Evolutionary conservation across 2,329 filamentous ascomycete species (phyloP), one percentile per base, ranked within the genome.

Genomic region (Phaeoacremonium minimum): DNA sequence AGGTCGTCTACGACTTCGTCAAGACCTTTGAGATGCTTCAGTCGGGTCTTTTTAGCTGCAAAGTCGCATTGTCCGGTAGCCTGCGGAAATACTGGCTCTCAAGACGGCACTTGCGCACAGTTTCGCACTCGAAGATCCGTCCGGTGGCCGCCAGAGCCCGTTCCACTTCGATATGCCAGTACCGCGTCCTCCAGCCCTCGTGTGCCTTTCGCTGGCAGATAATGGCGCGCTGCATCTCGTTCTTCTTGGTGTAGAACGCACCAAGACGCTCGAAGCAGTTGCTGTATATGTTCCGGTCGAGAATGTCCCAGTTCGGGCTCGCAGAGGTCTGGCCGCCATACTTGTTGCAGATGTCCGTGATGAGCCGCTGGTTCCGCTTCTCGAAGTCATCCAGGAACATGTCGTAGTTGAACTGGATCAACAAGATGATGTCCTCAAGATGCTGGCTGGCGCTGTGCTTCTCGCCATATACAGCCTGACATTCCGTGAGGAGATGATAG

Each of bases 111-210:
- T 41, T 35, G 32, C 37, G 29, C 18, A 46, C 31, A 13, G 42
- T 35, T 30, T 44, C 38, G 12, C 38, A 38, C 32, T 44, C 41
- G n/a, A 41, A 38, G 15, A 32, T 26, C 28, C 41, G 33, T 6
- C 43, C 40, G 5, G 35, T 30, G 8, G 22, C 20, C n/a, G 38
- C 32, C 4, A 45, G 38, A 7, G 19, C 17, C 17, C 18, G 12
- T 26, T 44, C 41, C 14, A 37, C 38, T 30, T 46, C 41, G 4
- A 41, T 30, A n/a, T 43, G 43, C 38, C 41, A 44, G 17, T 31
- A 36, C 17, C 19, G 8, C 15, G 28, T 30, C 30, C 34, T 32
- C 43, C 43, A 46, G n/a, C 43, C 38, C 16, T 41, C 38, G 15
- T n/a, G 31, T 2, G 41, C 36, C 34, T 44, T 39, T 7, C 14